phyloP scores from a whole-genome alignment of 768 basidiomycete genomes.

The Erythrobasidium yunnanense region DNA sequence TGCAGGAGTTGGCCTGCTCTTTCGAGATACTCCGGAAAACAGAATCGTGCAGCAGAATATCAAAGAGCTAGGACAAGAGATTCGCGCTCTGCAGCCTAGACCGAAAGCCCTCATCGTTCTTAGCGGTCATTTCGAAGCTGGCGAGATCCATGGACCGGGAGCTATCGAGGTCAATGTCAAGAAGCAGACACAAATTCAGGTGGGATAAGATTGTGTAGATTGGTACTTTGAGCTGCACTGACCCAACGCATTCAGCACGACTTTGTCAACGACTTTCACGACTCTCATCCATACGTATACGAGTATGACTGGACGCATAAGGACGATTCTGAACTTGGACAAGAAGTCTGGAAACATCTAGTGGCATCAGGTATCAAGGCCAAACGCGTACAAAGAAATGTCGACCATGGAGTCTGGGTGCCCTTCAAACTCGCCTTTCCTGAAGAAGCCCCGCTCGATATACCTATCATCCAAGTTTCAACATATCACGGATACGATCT shows the following conservation, averaged over 20 bases:
- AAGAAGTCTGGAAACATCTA: constrained; percentile 5
- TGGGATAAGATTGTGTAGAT: not conserved
- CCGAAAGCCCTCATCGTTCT: constrained; percentile 11
- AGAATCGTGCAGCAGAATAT: constrained; percentile 11
- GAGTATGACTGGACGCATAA: constrained; percentile 18
- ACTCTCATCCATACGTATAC: constrained; percentile 6
- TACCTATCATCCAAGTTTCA: constrained; percentile 19
- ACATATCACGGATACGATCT: constrained; percentile 20
- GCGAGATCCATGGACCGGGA: constrained; percentile 5
- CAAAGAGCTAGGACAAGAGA: not conserved
- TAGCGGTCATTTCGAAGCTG: constrained; percentile 16
- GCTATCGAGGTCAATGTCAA: constrained; percentile 18
- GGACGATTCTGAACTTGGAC: not conserved
- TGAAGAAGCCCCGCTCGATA: constrained; percentile 9
- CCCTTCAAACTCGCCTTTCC: constrained; percentile 19
- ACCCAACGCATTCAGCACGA: constrained; percentile 5
- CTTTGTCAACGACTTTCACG: constrained; percentile 28
- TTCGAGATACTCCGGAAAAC: not conserved
- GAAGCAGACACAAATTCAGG: not conserved
- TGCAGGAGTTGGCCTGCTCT: constrained; percentile 25
- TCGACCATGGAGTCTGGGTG: constrained; percentile 25
- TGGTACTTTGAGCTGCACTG: not conserved
- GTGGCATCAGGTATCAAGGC: not conserved
- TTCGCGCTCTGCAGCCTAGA: constrained; percentile 6
- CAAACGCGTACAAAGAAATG: not conserved